These are phyloP conservation scores for Rhodosorus marinus DNA, from an alignment of 23 red algal species.

Conservation along the genomic window DNA sequence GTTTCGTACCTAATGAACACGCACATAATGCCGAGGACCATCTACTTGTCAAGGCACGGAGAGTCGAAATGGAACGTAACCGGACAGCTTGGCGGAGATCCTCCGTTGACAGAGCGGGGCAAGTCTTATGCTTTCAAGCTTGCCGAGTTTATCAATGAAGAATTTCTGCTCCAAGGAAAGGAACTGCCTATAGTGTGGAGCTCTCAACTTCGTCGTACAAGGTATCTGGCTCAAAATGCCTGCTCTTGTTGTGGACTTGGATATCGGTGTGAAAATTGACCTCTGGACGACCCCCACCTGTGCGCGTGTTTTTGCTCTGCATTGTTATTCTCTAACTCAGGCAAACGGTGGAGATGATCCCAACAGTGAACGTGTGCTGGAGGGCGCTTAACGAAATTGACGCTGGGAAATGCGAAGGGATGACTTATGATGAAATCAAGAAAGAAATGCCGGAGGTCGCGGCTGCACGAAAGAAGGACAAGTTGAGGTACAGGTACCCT, in stretches of 20 bases:
- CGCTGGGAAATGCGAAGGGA: conserved; percentile 95
- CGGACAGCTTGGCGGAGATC: conserved; percentile 88
- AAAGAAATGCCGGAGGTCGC: conserved; percentile 48
- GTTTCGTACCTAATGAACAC: conserved; percentile 81
- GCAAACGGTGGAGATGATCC: conserved; percentile 79
- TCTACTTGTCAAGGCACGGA: conserved; percentile 89
- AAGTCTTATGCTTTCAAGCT: conserved; percentile 43
- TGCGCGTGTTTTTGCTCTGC: no score
- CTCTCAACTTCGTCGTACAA: conserved; percentile 69
- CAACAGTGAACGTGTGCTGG: conserved; percentile 79
- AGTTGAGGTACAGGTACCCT: conserved; percentile 87
- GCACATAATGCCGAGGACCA: conserved; percentile 66
- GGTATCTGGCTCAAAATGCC: no score
- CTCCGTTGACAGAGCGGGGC: conserved; percentile 55
- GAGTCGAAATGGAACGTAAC: conserved; percentile 96
- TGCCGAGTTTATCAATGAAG: conserved; percentile 34
- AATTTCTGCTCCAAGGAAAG: conserved; percentile 37
- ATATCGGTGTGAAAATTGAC: no score
- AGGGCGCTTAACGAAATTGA: conserved; percentile 95
- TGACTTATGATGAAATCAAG: conserved; percentile 68
- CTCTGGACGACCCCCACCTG: no score
- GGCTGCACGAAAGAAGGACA: conserved; percentile 53
- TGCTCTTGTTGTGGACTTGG: no score
- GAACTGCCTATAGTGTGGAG: conserved; percentile 71
- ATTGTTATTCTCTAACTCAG: no score